These are phyloP conservation scores for Symbiodinium natans DNA, from an alignment of 73 alveolate species.

Conservation along the genomic window DNA sequence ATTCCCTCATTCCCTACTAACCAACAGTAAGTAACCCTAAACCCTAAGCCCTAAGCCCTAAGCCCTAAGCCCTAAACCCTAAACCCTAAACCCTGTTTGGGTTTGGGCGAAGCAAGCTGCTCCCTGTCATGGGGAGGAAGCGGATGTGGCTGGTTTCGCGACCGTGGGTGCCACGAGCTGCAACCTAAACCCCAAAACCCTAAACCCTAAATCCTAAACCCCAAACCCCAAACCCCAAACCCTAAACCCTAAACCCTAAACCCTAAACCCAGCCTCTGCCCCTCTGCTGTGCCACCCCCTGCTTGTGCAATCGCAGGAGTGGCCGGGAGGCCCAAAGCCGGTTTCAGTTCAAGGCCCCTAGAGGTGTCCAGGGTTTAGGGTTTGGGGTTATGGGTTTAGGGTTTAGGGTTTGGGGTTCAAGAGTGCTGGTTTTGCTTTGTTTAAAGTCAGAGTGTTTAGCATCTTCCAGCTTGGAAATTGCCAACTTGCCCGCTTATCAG, in stretches of 20 bases:
- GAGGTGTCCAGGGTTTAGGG: too few species aligned
- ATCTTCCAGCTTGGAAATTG: too few species aligned
- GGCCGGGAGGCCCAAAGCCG: too few species aligned
- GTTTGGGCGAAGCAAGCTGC: background rate
- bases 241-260: background rate
- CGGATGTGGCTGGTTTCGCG: slow-evolving; percentile 3
- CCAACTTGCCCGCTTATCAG: too few species aligned
- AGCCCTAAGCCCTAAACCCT: background rate
- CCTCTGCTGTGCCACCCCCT: too few species aligned
- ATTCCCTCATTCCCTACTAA: too few species aligned
- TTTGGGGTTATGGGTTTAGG: background rate
- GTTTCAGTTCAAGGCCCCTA: too few species aligned
- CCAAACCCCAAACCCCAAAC: background rate
- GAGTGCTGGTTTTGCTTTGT: background rate
- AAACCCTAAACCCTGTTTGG: background rate
- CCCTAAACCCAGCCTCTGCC: background rate
- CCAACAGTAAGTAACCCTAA: background rate
- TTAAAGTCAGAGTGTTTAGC: too few species aligned
- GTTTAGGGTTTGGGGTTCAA: too few species aligned
- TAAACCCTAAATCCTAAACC: background rate
- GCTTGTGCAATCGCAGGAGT: too few species aligned
- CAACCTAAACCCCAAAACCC: background rate
- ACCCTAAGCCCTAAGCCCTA: background rate
- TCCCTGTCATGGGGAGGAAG: background rate
- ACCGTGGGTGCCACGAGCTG: background rate